Base-by-base conservation (phyloP, 352 stramenopile species). In the Phytophthora europaea region DNA sequence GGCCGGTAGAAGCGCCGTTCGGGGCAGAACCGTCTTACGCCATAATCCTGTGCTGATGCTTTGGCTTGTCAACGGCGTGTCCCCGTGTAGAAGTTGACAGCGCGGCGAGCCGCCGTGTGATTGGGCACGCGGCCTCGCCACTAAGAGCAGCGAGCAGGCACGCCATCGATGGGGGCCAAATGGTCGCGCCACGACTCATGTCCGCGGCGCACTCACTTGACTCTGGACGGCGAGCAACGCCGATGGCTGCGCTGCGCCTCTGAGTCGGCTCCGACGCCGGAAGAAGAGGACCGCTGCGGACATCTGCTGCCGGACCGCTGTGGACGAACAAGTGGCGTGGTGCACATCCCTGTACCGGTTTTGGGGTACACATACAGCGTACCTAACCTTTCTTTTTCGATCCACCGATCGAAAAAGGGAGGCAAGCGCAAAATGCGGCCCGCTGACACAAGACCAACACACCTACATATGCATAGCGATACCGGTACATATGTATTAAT, bases 1-100 rank as follows among this genome's bases (percentile, higher is more conserved):
- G 22, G 15, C 4, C 9, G 9, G 2, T 65, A 45, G 54, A 22
- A 13, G 43, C 18, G 18, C 18, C 43, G 4, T 45, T 18, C 7
- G 5, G 36, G 40, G 43, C 43, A 8, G 43, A 22, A n/a, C 43
- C 6, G 16, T 16, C 15, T 10, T 50, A 22, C 43, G 6, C 3
- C 43, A 52, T 70, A 70, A 52, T 38, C 54, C 34, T 59, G 16
- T 0, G 22, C 4, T 45, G 28, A 3, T n/a, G 43, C 3, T 8
- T 70, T 2, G n/a, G 1, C 26, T 18, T 1, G 40, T 50, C 40
- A 50, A 50, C 40, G 15, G 40, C 18, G 6, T 3, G 1, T 15
- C 1, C 43, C 10, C 16, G 50, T 55, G 22, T 72, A 54, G 60
- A 76, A 75, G 67, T 79, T 79, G 72, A 79, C 72, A 73, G 38